Evolutionary conservation across 78 protist species (phyloP).

Genomic region (Dictyostelium firmibasis): DNA sequence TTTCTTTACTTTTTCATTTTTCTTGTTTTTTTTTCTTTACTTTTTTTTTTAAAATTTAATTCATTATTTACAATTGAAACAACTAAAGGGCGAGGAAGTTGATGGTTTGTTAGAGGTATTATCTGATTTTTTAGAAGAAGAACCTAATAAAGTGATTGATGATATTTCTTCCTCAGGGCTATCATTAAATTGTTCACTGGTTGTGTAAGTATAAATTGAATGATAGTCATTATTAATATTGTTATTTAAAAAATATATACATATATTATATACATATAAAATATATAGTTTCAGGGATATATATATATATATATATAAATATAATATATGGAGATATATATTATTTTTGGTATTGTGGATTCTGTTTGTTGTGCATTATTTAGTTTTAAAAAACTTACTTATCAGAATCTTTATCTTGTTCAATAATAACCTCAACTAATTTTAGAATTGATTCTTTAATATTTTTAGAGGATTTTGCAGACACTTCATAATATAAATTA

Average conservation of each 20-base stretch:
- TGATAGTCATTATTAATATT: neutral
- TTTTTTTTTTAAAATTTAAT: neutral
- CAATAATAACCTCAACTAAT: constrained; percentile 5
- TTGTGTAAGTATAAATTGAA: neutral
- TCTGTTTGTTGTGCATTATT: too few relatives aligned
- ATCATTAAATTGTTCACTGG: neutral
- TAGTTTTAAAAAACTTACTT: neutral
- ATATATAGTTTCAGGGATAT: too few relatives aligned
- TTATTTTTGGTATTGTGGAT: too few relatives aligned
- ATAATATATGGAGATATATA: neutral
- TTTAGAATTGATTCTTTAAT: constrained; percentile 39
- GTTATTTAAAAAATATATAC: neutral
- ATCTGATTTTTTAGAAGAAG: neutral
- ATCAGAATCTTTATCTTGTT: neutral
- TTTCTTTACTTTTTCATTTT: neutral
- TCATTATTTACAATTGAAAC: neutral
- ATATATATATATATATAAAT: too few relatives aligned
- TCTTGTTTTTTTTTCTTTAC: neutral
- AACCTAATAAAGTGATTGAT: neutral
- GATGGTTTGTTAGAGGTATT: neutral
- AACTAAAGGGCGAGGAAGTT: neutral
- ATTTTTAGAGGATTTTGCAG: constrained; percentile 1
- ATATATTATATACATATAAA: neutral
- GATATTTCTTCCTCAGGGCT: neutral
- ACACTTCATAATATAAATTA: constrained; percentile 20